Base-by-base conservation (phyloP, 768 basidiomycete genomes). In the Russula olivacea region DNA sequence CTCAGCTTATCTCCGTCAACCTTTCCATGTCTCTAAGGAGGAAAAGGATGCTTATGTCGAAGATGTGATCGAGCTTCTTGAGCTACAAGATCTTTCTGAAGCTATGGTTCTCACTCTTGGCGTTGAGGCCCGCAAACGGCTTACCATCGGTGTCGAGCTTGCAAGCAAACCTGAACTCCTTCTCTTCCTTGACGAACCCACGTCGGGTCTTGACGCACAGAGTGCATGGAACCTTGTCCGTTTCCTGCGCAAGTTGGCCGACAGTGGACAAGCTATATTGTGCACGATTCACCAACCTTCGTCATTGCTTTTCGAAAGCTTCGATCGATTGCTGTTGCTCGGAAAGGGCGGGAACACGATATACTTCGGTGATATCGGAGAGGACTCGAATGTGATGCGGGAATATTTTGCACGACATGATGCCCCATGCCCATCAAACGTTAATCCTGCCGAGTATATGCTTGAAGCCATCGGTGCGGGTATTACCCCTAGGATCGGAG, bases 201-300 rank as follows among this genome's bases (percentile, higher is more conserved):
- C 82, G 5, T 82, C 82, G n/a, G 81, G 83, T 61, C 73, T 86
- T 59, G 84, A 85, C 68, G 78, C 79, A 41, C 82, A 83, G 71
- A 87, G 86, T 58, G 91, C 91, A 9, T 93, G 89, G 88, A 89
- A 89, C 70, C 76, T 93, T 43, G 83, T 92, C 38, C 86, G 89
- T 50, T 91, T 94, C 82, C 73, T 93, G 52, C 78, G 87, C 12
- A 92, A 93, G 71, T 83, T 94, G 51, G 91, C 91, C 12, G 86
- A 90, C 68, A 84, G 85, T 69, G 93, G 93, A 12, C 91, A 93
- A 70, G 89, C 90, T 43, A 94, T 95, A 68, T 80, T 95, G 21
- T 93, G 91, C 75, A 95, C 90, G 4, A 93, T 94, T 66, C 91
- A 93, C 65, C 92, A 93, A 68, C 92, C 92, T 4, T 92, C 90